These are phyloP conservation scores for Penicillium samsonianum DNA, from an alignment of 495 filamentous ascomycete genomes.

Conservation along the genomic window DNA sequence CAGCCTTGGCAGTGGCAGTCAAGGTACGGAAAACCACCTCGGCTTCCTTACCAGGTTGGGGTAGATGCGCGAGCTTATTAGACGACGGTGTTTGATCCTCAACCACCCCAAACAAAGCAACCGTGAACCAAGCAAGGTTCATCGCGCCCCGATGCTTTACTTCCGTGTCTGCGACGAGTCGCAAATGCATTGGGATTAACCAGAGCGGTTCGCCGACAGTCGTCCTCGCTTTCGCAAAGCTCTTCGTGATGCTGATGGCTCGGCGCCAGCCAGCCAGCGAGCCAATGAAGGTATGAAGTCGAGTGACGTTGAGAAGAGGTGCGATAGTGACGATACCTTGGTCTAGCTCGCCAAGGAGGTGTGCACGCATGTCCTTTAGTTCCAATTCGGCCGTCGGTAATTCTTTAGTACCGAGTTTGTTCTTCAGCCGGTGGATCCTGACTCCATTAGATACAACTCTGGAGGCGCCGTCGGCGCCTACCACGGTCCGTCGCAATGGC, in stretches of 20 bases:
- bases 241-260: conserved; percentile 60
- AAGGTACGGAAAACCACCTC: conserved; percentile 61
- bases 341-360: conserved; percentile 63
- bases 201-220: conserved; percentile 54
- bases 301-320: conserved; percentile 68
- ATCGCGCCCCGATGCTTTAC: conserved; percentile 58
- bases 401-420: conserved; percentile 68
- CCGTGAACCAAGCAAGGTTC: conserved; percentile 61
- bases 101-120: conserved; percentile 55
- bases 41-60: conserved; percentile 27
- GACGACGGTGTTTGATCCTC: conserved; percentile 38
- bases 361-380: conserved; percentile 60
- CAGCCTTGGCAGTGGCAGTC: conserved; percentile 66
- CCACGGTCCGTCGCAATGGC: conserved; percentile 55
- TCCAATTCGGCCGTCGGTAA: conserved; percentile 73
- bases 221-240: conserved; percentile 56
- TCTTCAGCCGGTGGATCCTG: conserved; percentile 66
- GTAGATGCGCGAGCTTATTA: conserved; percentile 28
- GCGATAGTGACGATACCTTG: conserved; percentile 66
- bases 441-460: conserved; percentile 58
- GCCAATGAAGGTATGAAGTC: conserved; percentile 61
- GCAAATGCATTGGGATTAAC: conserved; percentile 60
- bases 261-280: conserved; percentile 60
- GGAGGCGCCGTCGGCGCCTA: conserved; percentile 22
- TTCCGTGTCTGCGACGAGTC: conserved; percentile 56